Conservation (phyloP, 495 filamentous ascomycete species). For the Pseudoneurospora amorphoporcata region DNA sequence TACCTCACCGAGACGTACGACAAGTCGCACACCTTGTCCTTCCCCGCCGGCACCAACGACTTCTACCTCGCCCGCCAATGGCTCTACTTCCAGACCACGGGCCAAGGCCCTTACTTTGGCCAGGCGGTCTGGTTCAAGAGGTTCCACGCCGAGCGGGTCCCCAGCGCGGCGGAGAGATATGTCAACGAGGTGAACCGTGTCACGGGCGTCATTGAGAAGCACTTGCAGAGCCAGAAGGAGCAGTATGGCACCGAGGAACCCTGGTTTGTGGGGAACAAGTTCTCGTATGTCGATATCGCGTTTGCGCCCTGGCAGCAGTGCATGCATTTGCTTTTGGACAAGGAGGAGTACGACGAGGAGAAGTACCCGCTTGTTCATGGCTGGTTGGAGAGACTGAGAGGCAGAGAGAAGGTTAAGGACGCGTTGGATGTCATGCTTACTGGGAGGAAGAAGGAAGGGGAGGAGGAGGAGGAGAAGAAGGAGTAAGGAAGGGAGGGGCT, state of each 20-base stretch:
- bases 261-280: constrained; percentile 48
- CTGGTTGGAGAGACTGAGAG: constrained; percentile 25
- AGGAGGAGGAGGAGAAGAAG: constrained; percentile 56
- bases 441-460: constrained; percentile 26
- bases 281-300: constrained; percentile 47
- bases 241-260: constrained; percentile 19
- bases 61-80: constrained; percentile 50
- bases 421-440: constrained; percentile 20
- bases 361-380: constrained; percentile 25
- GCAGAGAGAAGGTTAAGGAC: constrained; percentile 31
- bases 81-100: constrained; percentile 55
- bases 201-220: constrained; percentile 44
- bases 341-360: constrained; percentile 7
- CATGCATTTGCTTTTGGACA: constrained; percentile 7
- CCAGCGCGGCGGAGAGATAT: constrained; percentile 50
- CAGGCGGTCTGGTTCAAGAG: constrained; percentile 39
- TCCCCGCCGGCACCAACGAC: constrained; percentile 36
- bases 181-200: constrained; percentile 50
- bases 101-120: constrained; percentile 63
- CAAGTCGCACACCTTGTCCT: constrained; percentile 48
- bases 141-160: constrained; percentile 48
- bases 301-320: constrained; percentile 47
- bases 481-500: constrained; percentile 50
- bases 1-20: constrained; percentile 69
- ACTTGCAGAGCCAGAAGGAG: constrained; percentile 36